phyloP scores from a whole-genome alignment of 805 yeast genomes.

The Myxozyma mucilagina region DNA sequence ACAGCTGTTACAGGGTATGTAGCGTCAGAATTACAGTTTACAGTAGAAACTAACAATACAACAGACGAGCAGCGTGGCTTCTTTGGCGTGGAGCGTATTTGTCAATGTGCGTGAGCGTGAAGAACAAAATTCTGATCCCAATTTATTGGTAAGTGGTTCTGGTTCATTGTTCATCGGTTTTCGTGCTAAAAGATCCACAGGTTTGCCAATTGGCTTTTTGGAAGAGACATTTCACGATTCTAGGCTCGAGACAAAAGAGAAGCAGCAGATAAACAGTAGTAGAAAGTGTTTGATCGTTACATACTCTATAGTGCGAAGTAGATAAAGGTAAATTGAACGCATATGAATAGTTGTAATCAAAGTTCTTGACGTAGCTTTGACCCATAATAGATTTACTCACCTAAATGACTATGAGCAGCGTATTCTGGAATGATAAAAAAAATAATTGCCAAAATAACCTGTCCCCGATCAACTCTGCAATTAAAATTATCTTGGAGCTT shows the following conservation, averaged over 20 bases:
- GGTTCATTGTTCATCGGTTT: background rate
- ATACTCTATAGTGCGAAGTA: too few relatives aligned
- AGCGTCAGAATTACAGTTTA: background rate
- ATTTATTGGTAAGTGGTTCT: conserved; percentile 20
- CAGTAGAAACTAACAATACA: background rate
- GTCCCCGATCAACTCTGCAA: background rate
- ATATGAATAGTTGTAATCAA: too few relatives aligned
- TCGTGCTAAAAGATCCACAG: background rate
- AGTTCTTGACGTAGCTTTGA: too few relatives aligned
- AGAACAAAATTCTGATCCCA: conserved; percentile 28
- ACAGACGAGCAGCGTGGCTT: conserved; percentile 59
- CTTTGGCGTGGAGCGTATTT: conserved; percentile 70
- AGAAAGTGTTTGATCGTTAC: too few relatives aligned
- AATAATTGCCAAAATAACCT: background rate
- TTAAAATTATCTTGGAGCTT: background rate
- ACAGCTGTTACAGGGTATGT: conserved; percentile 23
- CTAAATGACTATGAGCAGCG: too few relatives aligned
- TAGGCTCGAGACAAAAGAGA: background rate
- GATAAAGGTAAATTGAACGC: too few relatives aligned
- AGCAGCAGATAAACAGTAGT: too few relatives aligned
- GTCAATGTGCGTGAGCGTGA: conserved; percentile 32
- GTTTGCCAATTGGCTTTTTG: conserved; percentile 27
- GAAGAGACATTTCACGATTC: conserved; percentile 30
- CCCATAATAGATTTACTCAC: too few relatives aligned
- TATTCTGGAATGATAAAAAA: background rate